phyloP scores from a whole-genome alignment of 2,329 filamentous ascomycete species.

The Botrytis paeoniae region DNA sequence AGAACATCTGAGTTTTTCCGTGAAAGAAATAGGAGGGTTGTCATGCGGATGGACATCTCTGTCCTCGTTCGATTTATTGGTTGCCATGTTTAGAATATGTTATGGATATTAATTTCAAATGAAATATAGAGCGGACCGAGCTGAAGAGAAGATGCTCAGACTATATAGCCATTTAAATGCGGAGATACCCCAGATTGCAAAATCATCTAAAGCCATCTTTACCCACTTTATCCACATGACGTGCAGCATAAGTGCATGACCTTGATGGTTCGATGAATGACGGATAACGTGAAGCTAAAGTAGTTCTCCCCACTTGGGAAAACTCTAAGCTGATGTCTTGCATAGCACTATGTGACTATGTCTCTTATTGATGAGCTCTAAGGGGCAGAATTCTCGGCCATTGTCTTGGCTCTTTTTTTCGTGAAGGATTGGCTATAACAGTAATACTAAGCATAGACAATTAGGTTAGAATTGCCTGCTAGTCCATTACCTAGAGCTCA shows the following conservation, averaged over 20 bases:
- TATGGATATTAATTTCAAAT: neutral
- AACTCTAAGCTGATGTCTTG: neutral
- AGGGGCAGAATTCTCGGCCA: neutral
- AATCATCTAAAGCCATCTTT: neutral
- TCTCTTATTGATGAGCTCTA: neutral
- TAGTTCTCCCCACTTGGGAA: neutral
- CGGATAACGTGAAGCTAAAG: neutral
- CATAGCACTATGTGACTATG: neutral
- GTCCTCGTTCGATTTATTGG: conserved; percentile 28
- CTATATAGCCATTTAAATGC: neutral
- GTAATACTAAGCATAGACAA: neutral
- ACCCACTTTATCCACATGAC: neutral
- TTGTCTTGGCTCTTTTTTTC: neutral
- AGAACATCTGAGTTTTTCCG: conserved; percentile 65
- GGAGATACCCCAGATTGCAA: neutral
- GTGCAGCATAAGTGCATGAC: neutral
- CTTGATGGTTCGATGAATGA: neutral
- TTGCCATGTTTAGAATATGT: neutral
- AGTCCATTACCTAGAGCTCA: neutral
- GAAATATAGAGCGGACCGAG: neutral
- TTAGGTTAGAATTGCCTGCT: neutral
- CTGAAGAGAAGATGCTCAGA: too few species aligned
- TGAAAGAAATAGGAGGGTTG: conserved; percentile 65
- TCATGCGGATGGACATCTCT: conserved; percentile 47
- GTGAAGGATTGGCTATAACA: neutral